Percentiles rank a stretch among this genome's conserved stretches.
Conservation (phyloP, 176 grass and related monocot genomes). For the Aegilops speltoides region DNA sequence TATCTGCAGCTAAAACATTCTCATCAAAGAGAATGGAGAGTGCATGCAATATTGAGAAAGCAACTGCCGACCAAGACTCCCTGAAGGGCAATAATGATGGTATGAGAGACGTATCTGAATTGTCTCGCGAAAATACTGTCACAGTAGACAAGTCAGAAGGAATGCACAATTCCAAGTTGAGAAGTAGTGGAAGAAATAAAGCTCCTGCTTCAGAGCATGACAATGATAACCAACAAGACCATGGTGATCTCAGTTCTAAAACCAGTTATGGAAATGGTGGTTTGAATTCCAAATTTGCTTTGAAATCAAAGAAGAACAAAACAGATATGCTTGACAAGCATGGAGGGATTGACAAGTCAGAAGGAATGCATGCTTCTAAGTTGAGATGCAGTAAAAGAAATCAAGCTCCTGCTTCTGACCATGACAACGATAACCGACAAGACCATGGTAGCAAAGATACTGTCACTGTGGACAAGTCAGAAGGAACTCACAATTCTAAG, state of each 20-base stretch:
- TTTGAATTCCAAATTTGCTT: conserved; percentile 22
- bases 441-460: conserved; percentile 22
- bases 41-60: conserved; percentile 12
- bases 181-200: conserved; percentile 43
- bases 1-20: conserved; percentile 33
- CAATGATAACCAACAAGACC: conserved; percentile 56
- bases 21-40: conserved; percentile 23
- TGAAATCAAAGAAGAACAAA: conserved; percentile 15
- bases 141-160: conserved; percentile 26
- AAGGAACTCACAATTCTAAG: conserved; percentile 21
- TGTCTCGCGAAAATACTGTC: background rate
- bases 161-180: conserved; percentile 24
- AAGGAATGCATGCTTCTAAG: conserved; percentile 22
- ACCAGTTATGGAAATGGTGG: background rate
- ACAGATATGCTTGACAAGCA: conserved; percentile 2
- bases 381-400: conserved; percentile 43
- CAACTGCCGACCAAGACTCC: background rate
- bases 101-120: conserved; percentile 31
- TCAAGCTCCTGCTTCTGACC: conserved; percentile 19
- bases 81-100: conserved; percentile 21
- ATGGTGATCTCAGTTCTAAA: conserved; percentile 29
- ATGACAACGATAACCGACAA: background rate
- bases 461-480: conserved; percentile 1
- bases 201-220: conserved; percentile 37
- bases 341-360: conserved; percentile 15